Evolutionary conservation across 1,284 basidiomycete species (phyloP).

Genomic region (Sanguinoderma infundibulare): DNA sequence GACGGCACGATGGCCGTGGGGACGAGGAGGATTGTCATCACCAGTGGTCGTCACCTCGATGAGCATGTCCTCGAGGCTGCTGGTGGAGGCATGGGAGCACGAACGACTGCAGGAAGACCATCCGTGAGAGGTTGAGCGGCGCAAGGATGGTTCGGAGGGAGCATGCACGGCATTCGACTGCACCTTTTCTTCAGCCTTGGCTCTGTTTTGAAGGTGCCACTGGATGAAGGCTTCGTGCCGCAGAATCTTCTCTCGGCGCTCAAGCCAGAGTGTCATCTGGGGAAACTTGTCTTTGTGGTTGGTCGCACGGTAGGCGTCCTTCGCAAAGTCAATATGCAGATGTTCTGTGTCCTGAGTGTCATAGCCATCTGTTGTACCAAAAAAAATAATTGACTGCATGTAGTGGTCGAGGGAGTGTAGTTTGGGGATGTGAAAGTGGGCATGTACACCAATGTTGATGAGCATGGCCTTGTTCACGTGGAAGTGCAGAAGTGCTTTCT

Average conservation of each 20-base stretch:
- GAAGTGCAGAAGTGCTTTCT: background rate
- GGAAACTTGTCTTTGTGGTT: constrained; percentile 38
- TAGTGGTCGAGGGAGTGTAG: constrained; percentile 12
- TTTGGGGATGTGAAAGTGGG: constrained; percentile 32
- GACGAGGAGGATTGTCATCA: too few relatives aligned
- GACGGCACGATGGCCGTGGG: too few relatives aligned
- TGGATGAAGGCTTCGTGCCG: constrained; percentile 4
- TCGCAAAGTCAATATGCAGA: constrained; percentile 34
- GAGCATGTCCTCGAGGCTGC: too few relatives aligned
- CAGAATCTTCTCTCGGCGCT: constrained; percentile 30
- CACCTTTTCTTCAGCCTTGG: too few relatives aligned
- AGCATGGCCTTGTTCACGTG: constrained; percentile 6
- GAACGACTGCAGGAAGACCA: background rate
- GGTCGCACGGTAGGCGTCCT: constrained; percentile 32
- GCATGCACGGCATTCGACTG: too few relatives aligned
- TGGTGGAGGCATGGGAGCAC: too few relatives aligned
- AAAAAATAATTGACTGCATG: background rate
- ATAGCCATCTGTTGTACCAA: constrained; percentile 10
- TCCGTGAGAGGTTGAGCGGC: background rate
- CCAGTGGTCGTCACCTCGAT: too few relatives aligned
- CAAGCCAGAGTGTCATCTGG: constrained; percentile 44
- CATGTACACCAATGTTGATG: constrained; percentile 15
- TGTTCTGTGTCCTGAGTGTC: constrained; percentile 22
- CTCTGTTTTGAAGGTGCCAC: constrained; percentile 11
- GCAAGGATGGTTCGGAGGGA: background rate